phyloP scores from a whole-genome alignment of 2,329 filamentous ascomycete genomes.

The Chalara sp. region DNA sequence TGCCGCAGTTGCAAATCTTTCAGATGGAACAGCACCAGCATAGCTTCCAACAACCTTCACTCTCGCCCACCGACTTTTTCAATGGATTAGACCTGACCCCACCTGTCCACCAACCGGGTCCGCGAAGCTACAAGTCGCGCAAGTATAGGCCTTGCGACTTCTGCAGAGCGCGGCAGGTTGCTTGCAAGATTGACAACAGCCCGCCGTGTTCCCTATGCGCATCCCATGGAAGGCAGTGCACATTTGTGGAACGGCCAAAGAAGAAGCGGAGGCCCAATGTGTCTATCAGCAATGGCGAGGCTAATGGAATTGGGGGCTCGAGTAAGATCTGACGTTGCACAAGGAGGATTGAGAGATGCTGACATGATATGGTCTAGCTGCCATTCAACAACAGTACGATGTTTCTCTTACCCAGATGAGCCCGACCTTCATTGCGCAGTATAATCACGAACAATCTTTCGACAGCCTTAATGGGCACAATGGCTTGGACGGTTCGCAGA shows the following conservation, averaged over 20 bases:
- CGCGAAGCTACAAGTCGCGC: slow-evolving; percentile 25
- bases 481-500: slow-evolving; percentile 15
- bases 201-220: slow-evolving; percentile 37
- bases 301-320: neutral
- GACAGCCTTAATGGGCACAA: slow-evolving; percentile 20
- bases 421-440: slow-evolving; percentile 22
- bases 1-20: too few relatives aligned
- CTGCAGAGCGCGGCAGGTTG: slow-evolving; percentile 37
- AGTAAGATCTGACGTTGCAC: too few relatives aligned
- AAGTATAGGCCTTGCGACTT: slow-evolving; percentile 38
- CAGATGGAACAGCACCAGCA: neutral
- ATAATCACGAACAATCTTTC: slow-evolving; percentile 18
- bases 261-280: slow-evolving; percentile 25
- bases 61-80: slow-evolving; percentile 22
- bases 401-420: slow-evolving; percentile 18
- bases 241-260: slow-evolving; percentile 34
- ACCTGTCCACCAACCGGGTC: slow-evolving; percentile 19
- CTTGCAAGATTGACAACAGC: slow-evolving; percentile 34
- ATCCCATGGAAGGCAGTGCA: slow-evolving; percentile 36
- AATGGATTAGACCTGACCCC: slow-evolving; percentile 18
- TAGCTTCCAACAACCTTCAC: slow-evolving; percentile 14
- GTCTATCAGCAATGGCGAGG: slow-evolving; percentile 15
- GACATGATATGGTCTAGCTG: slow-evolving; percentile 1
- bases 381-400: slow-evolving; percentile 20
- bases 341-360: too few relatives aligned